Conservation (phyloP, 495 filamentous ascomycete genomes). For the Clavariopsis aquatica region DNA sequence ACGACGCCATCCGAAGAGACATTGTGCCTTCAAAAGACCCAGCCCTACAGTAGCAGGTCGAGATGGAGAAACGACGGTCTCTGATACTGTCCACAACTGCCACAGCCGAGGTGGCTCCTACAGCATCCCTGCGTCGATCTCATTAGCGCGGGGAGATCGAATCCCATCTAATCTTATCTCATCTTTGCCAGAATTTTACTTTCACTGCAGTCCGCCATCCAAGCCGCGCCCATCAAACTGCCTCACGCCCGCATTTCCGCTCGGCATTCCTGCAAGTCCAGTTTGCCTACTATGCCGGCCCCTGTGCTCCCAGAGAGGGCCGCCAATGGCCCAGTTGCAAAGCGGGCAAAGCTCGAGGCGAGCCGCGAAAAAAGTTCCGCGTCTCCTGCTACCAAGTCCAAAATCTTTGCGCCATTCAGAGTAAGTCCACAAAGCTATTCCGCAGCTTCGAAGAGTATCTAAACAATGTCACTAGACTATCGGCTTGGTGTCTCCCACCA, state of each 20-base stretch:
- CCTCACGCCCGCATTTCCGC: neutral
- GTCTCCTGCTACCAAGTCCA: constrained; percentile 50
- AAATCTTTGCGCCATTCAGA: constrained; percentile 88
- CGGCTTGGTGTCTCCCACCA: constrained; percentile 86
- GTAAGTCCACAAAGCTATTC: constrained; percentile 55
- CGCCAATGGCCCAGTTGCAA: constrained; percentile 33
- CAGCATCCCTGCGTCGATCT: constrained; percentile 18
- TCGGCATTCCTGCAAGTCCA: neutral
- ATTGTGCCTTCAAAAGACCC: too few species aligned
- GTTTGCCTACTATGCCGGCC: constrained; percentile 15
- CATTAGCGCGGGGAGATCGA: constrained; percentile 20
- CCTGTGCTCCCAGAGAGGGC: constrained; percentile 1
- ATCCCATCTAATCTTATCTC: constrained; percentile 24
- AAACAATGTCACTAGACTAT: constrained; percentile 63
- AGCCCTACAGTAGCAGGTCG: too few species aligned
- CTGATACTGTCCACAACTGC: neutral
- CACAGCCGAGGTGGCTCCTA: neutral
- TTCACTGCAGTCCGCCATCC: too few species aligned
- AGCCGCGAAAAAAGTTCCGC: constrained; percentile 63
- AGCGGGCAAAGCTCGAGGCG: constrained; percentile 74
- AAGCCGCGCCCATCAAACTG: neutral
- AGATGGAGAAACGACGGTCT: too few species aligned
- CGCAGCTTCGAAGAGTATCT: neutral
- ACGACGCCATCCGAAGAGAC: neutral
- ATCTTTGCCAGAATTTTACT: constrained; percentile 23